These are phyloP conservation scores for Ceratobasidium sp. DNA, from an alignment of 1,284 basidiomycete genomes.

Conservation along the genomic window DNA sequence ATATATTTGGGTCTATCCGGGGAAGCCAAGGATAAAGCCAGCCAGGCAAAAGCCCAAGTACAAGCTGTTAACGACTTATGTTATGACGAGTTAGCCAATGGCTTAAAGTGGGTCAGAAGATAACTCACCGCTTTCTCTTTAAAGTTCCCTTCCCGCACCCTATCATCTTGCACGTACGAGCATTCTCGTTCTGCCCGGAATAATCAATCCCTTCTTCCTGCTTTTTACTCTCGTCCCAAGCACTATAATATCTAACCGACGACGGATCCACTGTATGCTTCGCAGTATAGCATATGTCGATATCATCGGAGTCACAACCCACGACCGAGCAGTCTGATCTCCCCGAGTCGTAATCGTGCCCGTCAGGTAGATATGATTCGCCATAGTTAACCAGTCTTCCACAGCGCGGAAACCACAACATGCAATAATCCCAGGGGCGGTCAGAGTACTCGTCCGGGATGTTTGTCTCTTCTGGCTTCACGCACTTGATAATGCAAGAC, in stretches of 20 bases:
- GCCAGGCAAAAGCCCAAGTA: too few relatives aligned
- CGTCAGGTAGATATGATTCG: not conserved
- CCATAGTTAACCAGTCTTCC: not conserved
- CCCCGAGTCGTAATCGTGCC: too few relatives aligned
- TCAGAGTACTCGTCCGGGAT: not conserved
- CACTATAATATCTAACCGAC: not conserved
- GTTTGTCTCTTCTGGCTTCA: not conserved
- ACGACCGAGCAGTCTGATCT: too few relatives aligned
- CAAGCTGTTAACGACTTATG: too few relatives aligned
- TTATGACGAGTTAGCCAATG: too few relatives aligned
- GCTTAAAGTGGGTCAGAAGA: too few relatives aligned
- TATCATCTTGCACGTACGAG: not conserved
- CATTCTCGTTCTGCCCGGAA: not conserved
- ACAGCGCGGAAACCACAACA: not conserved
- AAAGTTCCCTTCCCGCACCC: not conserved
- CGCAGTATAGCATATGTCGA: not conserved
- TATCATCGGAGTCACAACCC: too few relatives aligned
- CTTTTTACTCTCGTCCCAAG: not conserved
- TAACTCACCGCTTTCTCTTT: not conserved
- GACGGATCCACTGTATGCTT: not conserved
- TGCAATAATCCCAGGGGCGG: not conserved
- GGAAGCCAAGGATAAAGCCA: too few relatives aligned
- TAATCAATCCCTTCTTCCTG: not conserved
- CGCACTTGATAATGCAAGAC: not conserved
- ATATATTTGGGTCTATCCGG: too few relatives aligned